A percentile compares a stretch with the other conserved stretches of the same genome.
These are phyloP conservation scores for Kuraishia molischiana DNA, from an alignment of 805 yeast genomes.

Conservation along the genomic window DNA sequence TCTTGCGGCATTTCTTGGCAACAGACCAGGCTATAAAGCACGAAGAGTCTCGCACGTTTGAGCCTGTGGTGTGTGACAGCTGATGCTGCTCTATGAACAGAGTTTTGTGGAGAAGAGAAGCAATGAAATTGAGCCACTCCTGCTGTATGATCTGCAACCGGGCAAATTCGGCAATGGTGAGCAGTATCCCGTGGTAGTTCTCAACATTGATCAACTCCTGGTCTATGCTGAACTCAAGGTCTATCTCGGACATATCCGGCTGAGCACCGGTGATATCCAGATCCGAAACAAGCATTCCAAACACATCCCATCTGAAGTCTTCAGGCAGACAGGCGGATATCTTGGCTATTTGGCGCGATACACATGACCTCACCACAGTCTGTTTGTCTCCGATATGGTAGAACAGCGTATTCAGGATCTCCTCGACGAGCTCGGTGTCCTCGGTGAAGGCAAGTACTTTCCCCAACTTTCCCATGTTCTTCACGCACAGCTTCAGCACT, in stretches of 20 bases:
- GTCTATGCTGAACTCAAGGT: slow-evolving; percentile 12
- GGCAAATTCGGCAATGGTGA: slow-evolving; percentile 43
- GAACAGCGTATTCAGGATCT: slow-evolving; percentile 37
- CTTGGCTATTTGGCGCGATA: slow-evolving; percentile 58
- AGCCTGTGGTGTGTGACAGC: slow-evolving; percentile 44
- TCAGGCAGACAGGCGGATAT: slow-evolving; percentile 23
- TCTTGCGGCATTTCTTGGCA: slow-evolving; percentile 27
- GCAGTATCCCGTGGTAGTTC: slow-evolving; percentile 47
- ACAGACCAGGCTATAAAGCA: slow-evolving; percentile 82
- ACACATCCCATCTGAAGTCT: slow-evolving; percentile 32
- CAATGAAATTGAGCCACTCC: slow-evolving; percentile 13
- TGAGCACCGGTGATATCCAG: slow-evolving; percentile 17
- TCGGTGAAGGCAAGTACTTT: slow-evolving; percentile 11
- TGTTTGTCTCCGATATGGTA: slow-evolving; percentile 34
- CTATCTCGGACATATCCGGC: background rate
- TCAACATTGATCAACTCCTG: slow-evolving; percentile 26
- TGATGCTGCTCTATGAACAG: slow-evolving; percentile 50
- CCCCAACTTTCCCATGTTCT: slow-evolving; percentile 31
- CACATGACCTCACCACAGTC: slow-evolving; percentile 48
- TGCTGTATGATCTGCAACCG: slow-evolving; percentile 11
- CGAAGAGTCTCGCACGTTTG: slow-evolving; percentile 73
- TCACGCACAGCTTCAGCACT: slow-evolving; percentile 14
- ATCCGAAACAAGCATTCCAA: slow-evolving; percentile 20
- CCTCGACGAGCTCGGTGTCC: slow-evolving; percentile 31
- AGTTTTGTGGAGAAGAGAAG: slow-evolving; percentile 31